Percentiles rank a stretch among this genome's conserved stretches.
Evolutionary conservation across 345 rosid species (phyloP).

Genomic region (Eucalyptus erythrocorys): DNA sequence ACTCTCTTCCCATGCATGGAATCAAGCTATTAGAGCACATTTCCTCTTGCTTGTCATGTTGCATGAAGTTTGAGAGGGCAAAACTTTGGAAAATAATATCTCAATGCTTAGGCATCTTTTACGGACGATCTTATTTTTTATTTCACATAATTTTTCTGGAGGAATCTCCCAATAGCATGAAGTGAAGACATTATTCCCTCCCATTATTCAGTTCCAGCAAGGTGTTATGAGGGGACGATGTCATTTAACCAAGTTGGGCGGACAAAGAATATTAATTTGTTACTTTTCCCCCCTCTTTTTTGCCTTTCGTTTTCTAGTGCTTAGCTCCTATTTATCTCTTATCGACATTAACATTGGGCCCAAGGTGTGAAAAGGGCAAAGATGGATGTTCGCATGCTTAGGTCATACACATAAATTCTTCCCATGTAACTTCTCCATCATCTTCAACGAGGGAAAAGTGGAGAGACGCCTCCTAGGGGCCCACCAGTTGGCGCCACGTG

Average conservation of each 20-base stretch:
- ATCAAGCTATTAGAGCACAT: background rate
- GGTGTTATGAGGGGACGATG: conserved; percentile 23
- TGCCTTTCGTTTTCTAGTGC: background rate
- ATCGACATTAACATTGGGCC: background rate
- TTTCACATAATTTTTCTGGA: background rate
- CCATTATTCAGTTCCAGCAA: conserved; percentile 2
- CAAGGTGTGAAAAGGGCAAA: background rate
- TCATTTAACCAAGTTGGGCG: conserved; percentile 1
- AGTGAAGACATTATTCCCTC: conserved; percentile 24
- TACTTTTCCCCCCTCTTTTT: background rate
- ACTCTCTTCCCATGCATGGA: background rate
- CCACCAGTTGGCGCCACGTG: background rate
- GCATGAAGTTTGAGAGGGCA: background rate
- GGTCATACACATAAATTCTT: background rate
- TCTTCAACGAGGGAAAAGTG: background rate
- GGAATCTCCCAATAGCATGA: background rate
- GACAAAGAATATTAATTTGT: background rate
- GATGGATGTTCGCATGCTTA: background rate
- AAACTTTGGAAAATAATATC: background rate
- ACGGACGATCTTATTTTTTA: background rate
- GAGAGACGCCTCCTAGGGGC: background rate
- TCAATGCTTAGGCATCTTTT: background rate
- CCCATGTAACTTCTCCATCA: background rate
- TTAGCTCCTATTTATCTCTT: background rate
- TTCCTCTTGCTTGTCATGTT: background rate